These are phyloP conservation scores for Prillingera fragicola DNA, from an alignment of 1,284 basidiomycete species.

Conservation along the genomic window DNA sequence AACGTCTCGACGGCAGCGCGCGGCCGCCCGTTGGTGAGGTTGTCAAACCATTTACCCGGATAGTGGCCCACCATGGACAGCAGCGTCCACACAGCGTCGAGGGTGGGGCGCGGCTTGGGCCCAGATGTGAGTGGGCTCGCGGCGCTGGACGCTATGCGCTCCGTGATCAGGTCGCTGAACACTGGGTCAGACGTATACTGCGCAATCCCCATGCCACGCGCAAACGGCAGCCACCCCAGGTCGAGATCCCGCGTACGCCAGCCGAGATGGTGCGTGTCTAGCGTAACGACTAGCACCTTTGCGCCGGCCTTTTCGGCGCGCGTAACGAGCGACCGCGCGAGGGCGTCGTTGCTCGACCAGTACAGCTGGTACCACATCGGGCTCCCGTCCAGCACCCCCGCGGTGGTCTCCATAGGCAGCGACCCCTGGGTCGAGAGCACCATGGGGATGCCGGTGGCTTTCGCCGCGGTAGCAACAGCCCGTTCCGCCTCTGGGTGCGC, in stretches of 20 bases:
- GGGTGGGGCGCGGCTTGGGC: slow-evolving; percentile 2
- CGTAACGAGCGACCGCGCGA: slow-evolving; percentile 49
- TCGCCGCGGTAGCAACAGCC: slow-evolving; percentile 61
- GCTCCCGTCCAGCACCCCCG: slow-evolving; percentile 57
- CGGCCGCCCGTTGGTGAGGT: slow-evolving; percentile 3
- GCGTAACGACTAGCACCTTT: slow-evolving; percentile 52
- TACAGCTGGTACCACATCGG: slow-evolving; percentile 76
- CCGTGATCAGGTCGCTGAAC: slow-evolving; percentile 4
- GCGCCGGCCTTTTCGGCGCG: slow-evolving; percentile 53
- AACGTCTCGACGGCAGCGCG: slow-evolving; percentile 14
- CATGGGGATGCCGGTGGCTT: slow-evolving; percentile 60
- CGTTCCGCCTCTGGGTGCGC: slow-evolving; percentile 60
- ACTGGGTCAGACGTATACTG: slow-evolving; percentile 16
- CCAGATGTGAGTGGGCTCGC: no score
- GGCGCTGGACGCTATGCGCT: slow-evolving; percentile 3
- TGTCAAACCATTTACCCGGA: slow-evolving; percentile 6
- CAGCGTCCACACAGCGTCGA: slow-evolving; percentile 4
- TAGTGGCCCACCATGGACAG: slow-evolving; percentile 7
- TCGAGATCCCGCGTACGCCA: slow-evolving; percentile 48
- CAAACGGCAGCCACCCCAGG: slow-evolving; percentile 11
- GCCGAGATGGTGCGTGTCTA: slow-evolving; percentile 60
- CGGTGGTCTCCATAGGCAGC: slow-evolving; percentile 67
- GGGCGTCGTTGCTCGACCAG: slow-evolving; percentile 53
- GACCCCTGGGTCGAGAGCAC: slow-evolving; percentile 67
- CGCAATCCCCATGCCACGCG: slow-evolving; percentile 9